A percentile compares a stretch with the other conserved stretches of the same genome.
These are phyloP conservation scores for Albugo laibachii DNA, from an alignment of 352 stramenopile genomes.

Conservation along the genomic window DNA sequence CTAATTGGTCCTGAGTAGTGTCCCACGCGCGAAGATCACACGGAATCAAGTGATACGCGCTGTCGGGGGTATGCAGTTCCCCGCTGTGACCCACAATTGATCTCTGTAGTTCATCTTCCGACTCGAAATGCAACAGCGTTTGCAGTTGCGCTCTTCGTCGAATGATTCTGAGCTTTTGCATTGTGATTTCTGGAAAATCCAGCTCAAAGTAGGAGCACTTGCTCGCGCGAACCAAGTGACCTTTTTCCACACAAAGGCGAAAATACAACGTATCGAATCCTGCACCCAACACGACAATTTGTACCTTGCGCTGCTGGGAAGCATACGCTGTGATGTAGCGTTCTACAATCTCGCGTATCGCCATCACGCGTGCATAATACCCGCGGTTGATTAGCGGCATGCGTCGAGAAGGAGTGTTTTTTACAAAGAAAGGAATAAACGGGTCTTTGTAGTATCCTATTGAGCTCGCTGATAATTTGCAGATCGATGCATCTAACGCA, in stretches of 20 bases:
- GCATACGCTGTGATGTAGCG: slow-evolving; percentile 25
- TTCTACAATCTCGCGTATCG: slow-evolving; percentile 43
- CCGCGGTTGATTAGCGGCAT: slow-evolving; percentile 81
- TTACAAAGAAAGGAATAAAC: slow-evolving; percentile 71
- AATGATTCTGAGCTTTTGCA: slow-evolving; percentile 64
- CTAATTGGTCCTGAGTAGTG: slow-evolving; percentile 24
- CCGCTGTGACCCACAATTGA: slow-evolving; percentile 14
- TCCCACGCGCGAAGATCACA: slow-evolving; percentile 53
- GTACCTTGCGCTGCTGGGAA: slow-evolving; percentile 13
- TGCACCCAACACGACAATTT: slow-evolving; percentile 67
- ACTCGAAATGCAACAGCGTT: background rate
- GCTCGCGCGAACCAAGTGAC: slow-evolving; percentile 6
- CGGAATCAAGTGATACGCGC: slow-evolving; percentile 55
- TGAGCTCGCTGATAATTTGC: slow-evolving; percentile 61
- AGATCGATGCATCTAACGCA: slow-evolving; percentile 58
- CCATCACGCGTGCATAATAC: slow-evolving; percentile 69
- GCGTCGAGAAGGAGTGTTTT: slow-evolving; percentile 38
- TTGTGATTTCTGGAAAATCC: slow-evolving; percentile 61
- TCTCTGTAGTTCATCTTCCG: background rate
- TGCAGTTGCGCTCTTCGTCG: slow-evolving; percentile 9
- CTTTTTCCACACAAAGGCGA: slow-evolving; percentile 21
- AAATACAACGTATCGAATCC: slow-evolving; percentile 77
- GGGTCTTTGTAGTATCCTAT: slow-evolving; percentile 62
- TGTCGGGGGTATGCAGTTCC: slow-evolving; percentile 27
- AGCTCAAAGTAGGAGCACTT: slow-evolving; percentile 70